These are phyloP conservation scores for Pistacia atlantica DNA, from an alignment of 345 rosid species.

Conservation along the genomic window DNA sequence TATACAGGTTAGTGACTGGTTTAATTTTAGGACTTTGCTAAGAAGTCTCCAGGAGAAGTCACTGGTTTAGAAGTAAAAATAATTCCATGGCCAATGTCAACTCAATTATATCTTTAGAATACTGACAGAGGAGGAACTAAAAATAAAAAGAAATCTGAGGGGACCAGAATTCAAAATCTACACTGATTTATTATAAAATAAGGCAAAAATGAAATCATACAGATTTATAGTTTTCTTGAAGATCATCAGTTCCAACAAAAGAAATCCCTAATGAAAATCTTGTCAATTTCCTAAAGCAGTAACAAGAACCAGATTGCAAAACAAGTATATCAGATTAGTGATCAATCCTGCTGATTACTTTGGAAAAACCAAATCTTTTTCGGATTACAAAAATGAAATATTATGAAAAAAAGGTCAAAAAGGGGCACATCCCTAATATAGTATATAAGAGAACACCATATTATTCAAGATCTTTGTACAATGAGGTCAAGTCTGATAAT, in stretches of 20 bases:
- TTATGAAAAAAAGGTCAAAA: background rate
- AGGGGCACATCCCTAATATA: background rate
- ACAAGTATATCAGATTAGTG: background rate
- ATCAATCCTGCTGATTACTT: background rate
- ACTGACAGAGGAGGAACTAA: background rate
- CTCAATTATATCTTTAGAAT: background rate
- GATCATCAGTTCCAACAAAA: background rate
- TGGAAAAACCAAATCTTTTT: background rate
- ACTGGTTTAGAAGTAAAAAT: background rate
- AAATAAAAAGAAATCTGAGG: background rate
- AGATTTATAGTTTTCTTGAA: background rate
- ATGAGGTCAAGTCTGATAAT: background rate
- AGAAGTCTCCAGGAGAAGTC: background rate
- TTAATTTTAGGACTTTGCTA: conserved; percentile 12
- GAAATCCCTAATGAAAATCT: background rate
- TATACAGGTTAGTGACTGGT: conserved; percentile 1
- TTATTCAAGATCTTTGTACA: background rate
- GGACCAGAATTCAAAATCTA: background rate
- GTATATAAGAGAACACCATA: background rate
- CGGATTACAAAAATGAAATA: too few relatives aligned
- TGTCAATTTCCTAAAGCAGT: background rate
- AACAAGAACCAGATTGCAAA: background rate
- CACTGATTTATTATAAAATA: background rate
- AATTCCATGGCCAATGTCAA: background rate
- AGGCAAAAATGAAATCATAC: background rate